phyloP scores from a whole-genome alignment of 331 rosid genomes.

The Arachis monticola region DNA sequence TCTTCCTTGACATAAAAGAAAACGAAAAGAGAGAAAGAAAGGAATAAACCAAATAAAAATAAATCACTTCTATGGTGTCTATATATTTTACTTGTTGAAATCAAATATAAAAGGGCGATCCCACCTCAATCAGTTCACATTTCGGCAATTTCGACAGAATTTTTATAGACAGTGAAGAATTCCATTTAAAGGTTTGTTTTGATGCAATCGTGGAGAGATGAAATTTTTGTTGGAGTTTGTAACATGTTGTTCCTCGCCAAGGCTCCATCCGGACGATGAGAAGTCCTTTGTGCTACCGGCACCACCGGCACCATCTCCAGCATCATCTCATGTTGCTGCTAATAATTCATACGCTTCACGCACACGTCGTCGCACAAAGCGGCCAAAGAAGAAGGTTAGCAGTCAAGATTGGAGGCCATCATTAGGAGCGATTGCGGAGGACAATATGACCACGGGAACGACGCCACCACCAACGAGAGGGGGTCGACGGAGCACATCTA shows the following conservation, averaged over 20 bases:
- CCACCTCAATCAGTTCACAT: too few species aligned
- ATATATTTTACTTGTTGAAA: too few species aligned
- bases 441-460: constrained; percentile 13
- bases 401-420: constrained; percentile 73
- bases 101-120: too few species aligned
- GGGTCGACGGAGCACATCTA: constrained; percentile 18
- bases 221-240: constrained; percentile 59
- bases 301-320: not conserved
- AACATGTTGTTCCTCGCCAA: constrained; percentile 54
- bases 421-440: constrained; percentile 69
- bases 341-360: not conserved
- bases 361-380: not conserved
- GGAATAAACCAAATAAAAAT: not conserved
- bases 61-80: too few species aligned
- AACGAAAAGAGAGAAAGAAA: not conserved
- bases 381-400: not conserved
- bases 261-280: constrained; percentile 10
- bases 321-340: too few species aligned
- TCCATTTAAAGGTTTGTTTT: not conserved
- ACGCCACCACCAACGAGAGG: not conserved
- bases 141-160: too few species aligned
- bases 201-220: constrained; percentile 42
- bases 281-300: constrained; percentile 6
- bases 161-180: too few species aligned
- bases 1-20: too few species aligned